Evolutionary conservation across 2,329 filamentous ascomycete species (phyloP), one percentile per base, ranked within the genome.

Genomic region (Microcyclospora tardicrescens): DNA sequence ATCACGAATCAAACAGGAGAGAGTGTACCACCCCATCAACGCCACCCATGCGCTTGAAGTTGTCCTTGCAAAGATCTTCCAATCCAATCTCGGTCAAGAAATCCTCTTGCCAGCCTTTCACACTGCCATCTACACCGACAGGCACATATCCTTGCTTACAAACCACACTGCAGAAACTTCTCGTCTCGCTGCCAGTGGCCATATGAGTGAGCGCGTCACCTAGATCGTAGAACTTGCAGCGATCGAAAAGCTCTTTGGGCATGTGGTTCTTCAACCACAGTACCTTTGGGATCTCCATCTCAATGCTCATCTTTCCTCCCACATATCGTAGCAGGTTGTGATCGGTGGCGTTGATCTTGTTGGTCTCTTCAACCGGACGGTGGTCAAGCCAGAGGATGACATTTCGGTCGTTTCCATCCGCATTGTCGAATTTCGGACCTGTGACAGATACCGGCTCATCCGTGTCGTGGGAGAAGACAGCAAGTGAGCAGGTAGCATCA

Each of bases 241-340:
- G 78, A 40, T 80, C 79, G 54, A 96, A 98, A 12, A 91, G 69
- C 53, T 94, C 84, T 39, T 81, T 72, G 2, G 91, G 82, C 91
- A 98, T 96, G 65, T 96, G 76, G 63, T 94, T 94, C 73, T 96
- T 96, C 57, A 98, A 72, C 91, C 91, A 98, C 41, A 96, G 71
- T 1, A 95, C 84, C 66, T 98, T 98, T 47, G 91, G 91, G 40
- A 98, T 93, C 62, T 98, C 91, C 91, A 98, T 98, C 69, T 98
- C 91, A 48, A 95, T 89, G 59, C 85, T 94, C 91, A 98, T 98
- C 60, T 82, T 89, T 46, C 91, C 91, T 51, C 91, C 91, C 13
- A 98, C 91, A 58, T 98, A 98, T 55, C 86, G 82, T 42, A 98
- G 75, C 38, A 98, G 70, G 61, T 93, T 91, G 68, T 98, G 91